Percentiles rank a stretch among this genome's conserved stretches.
Evolutionary conservation across 139 green algal genomes (phyloP).

Genomic region (Asterochloris erici): DNA sequence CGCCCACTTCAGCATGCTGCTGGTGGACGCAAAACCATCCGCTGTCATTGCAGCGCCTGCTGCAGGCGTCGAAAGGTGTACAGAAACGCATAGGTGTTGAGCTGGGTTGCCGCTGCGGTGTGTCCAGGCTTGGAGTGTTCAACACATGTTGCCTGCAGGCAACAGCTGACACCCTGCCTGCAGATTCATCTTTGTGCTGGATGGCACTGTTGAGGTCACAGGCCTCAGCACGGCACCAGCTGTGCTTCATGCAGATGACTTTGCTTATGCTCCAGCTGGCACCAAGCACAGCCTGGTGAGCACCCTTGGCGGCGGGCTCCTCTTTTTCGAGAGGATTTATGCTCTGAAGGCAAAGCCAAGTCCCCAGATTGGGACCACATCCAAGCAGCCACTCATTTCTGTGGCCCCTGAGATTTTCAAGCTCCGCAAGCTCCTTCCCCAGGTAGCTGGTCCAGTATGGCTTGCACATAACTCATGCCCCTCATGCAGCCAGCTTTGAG

Average conservation of each 20-base stretch:
- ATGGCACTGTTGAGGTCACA: constrained; percentile 47
- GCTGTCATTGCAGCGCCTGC: constrained; percentile 22
- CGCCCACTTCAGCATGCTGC: constrained; percentile 87
- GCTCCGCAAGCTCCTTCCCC: constrained; percentile 88
- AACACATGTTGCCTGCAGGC: too few species aligned
- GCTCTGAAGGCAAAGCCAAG: constrained; percentile 35
- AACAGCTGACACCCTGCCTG: background rate
- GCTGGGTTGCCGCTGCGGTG: background rate
- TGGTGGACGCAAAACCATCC: constrained; percentile 60
- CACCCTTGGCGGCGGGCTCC: constrained; percentile 49
- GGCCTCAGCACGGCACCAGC: background rate
- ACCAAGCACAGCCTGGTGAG: constrained; percentile 21
- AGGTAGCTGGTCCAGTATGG: too few species aligned
- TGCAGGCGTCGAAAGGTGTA: constrained; percentile 50
- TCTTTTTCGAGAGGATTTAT: constrained; percentile 74
- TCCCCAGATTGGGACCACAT: constrained; percentile 39
- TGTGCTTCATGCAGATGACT: constrained; percentile 58
- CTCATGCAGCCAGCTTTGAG: too few species aligned
- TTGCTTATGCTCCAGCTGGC: constrained; percentile 73
- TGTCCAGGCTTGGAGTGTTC: too few species aligned
- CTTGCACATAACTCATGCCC: too few species aligned
- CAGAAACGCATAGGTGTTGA: background rate
- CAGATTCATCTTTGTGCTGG: constrained; percentile 81
- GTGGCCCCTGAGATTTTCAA: constrained; percentile 79
- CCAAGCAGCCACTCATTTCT: constrained; percentile 59